Base-by-base conservation (phyloP, 495 filamentous ascomycete species). In the Beverwykella pulmonaria region DNA sequence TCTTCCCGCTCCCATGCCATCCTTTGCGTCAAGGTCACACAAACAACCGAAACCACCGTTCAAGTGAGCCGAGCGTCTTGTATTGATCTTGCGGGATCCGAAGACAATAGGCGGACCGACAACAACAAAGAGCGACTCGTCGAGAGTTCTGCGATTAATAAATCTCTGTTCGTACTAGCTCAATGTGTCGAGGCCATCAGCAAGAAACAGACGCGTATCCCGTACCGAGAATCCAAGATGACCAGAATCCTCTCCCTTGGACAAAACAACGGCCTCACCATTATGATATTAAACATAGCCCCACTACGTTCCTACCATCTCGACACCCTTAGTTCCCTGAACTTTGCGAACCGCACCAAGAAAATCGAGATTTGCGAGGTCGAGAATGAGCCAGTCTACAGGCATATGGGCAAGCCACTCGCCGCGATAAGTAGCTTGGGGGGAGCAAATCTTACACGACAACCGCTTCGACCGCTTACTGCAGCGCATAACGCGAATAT, bases 131-230 rank as follows among this genome's bases (percentile, higher is more conserved):
- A 97, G 73, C 82, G 94, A 15, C 83, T 98, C 80, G 83, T 95
- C 1, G 94, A 98, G 75, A 96, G 92, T n/a, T 92, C 93, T 1
- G 95, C 92, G 74, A 98, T 98, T 81, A 98, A 98, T 82, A 98
- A 97, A 79, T 93, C 89, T 66, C 82, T 98, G 12, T 98, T 98
- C 70, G 92, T 96, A 30, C 80, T 98, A 29, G 92, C 92, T 23
- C 92, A 97, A 74, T 98, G 94, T 71, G 92, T 98, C 48, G 94
- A 98, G 77, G 94, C 94, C 15, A 98, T 98, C 68, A 85, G 82
- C 61, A 87, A 86, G 72, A 90, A 90, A 72, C 85, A 88, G 55
- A 84, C 84, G 55, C 86, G 94, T 23, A 93, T 98, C 63, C 94
- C 94, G 0, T 97, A 95, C 74, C 85, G 92, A 58, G 94, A 98